These are phyloP conservation scores for Stereocaulon alpinum DNA, from an alignment of 495 filamentous ascomycete genomes.

Conservation along the genomic window DNA sequence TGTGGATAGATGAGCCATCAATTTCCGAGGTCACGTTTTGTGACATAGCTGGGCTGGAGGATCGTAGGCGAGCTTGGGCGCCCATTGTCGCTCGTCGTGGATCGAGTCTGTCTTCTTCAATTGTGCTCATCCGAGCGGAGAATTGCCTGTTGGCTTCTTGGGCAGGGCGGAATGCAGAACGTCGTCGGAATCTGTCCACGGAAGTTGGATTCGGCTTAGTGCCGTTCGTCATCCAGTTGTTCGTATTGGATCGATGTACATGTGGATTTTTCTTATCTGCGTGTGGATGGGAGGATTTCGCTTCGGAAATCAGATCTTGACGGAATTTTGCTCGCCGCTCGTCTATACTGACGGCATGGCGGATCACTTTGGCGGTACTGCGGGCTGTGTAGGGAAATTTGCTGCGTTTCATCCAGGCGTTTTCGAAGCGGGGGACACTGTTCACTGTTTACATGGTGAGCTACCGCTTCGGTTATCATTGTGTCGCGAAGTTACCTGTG, in stretches of 20 bases:
- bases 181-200: constrained; percentile 18
- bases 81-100: constrained; percentile 2
- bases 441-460: constrained; percentile 48
- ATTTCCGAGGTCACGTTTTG: constrained; percentile 21
- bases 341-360: constrained; percentile 71
- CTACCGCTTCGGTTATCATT: background rate
- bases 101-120: constrained; percentile 8
- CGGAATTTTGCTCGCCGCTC: constrained; percentile 61
- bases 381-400: constrained; percentile 77
- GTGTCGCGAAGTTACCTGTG: constrained; percentile 26
- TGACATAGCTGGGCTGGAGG: constrained; percentile 24
- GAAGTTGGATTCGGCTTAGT: background rate
- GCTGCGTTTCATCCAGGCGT: constrained; percentile 73
- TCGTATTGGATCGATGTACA: constrained; percentile 13
- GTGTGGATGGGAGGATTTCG: constrained; percentile 26
- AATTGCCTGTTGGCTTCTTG: background rate
- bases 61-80: background rate
- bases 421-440: constrained; percentile 71
- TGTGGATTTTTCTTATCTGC: constrained; percentile 24
- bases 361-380: constrained; percentile 56
- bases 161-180: constrained; percentile 11
- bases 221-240: constrained; percentile 2
- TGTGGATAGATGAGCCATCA: constrained; percentile 29
- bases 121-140: background rate
- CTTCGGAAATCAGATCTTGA: constrained; percentile 62